Percentiles rank a stretch among this genome's conserved stretches.
Evolutionary conservation across 1,284 basidiomycete genomes (phyloP).

Genomic region (Cryptococcus sp.): DNA sequence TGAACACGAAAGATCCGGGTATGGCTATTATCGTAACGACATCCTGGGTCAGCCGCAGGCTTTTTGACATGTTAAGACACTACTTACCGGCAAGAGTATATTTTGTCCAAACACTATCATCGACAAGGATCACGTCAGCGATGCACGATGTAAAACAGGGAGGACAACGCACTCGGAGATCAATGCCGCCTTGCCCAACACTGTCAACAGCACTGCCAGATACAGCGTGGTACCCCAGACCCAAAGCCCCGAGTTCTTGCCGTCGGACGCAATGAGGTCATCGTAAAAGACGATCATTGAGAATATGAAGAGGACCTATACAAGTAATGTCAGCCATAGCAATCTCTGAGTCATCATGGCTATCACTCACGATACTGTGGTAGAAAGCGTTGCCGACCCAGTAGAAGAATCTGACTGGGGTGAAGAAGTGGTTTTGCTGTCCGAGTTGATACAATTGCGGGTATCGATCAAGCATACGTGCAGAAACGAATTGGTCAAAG

Average conservation of each 20-base stretch:
- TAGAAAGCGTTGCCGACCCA: constrained; percentile 95
- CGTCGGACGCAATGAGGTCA: constrained; percentile 76
- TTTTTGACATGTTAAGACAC: neutral
- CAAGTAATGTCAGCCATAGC: neutral
- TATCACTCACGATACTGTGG: constrained; percentile 75
- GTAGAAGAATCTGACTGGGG: constrained; percentile 87
- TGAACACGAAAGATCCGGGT: constrained; percentile 93
- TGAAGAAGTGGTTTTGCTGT: constrained; percentile 89
- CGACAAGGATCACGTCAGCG: neutral
- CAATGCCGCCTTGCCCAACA: constrained; percentile 94
- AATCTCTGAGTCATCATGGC: neutral
- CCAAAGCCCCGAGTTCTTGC: constrained; percentile 89
- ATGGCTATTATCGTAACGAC: constrained; percentile 63
- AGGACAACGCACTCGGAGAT: constrained; percentile 81
- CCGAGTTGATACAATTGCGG: constrained; percentile 94
- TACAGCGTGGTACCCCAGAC: constrained; percentile 97
- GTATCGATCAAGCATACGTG: constrained; percentile 93
- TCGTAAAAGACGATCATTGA: constrained; percentile 90
- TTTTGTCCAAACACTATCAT: constrained; percentile 90
- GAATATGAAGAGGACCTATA: constrained; percentile 79
- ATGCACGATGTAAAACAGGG: neutral
- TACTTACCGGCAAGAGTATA: constrained; percentile 83
- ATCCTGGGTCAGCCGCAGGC: neutral
- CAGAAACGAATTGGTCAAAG: constrained; percentile 97
- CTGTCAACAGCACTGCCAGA: constrained; percentile 87